phyloP scores from a whole-genome alignment of 106 monocot genomes.

The Vanilla planifolia region DNA sequence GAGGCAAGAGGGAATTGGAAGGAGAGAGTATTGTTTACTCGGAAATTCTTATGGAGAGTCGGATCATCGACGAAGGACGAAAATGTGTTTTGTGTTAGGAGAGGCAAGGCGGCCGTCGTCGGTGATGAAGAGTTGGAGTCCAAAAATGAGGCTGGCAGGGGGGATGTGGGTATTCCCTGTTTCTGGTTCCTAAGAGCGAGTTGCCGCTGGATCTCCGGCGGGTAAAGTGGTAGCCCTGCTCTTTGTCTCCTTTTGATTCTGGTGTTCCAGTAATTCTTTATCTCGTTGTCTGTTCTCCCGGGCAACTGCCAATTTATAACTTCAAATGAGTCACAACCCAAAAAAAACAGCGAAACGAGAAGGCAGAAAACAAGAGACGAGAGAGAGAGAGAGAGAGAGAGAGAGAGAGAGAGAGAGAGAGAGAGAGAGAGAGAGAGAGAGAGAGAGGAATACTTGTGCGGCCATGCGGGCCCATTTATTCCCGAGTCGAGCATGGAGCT shows the following conservation, averaged over 20 bases:
- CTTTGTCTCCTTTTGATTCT: constrained; percentile 54
- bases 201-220: constrained; percentile 20
- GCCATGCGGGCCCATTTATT: constrained; percentile 84
- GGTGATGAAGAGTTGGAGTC: background rate
- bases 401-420: background rate
- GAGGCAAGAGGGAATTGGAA: constrained; percentile 16
- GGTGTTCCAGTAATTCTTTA: constrained; percentile 81
- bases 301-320: too few relatives aligned
- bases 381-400: background rate
- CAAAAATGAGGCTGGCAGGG: background rate
- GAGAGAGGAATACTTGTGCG: constrained; percentile 14
- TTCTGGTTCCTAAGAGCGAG: background rate
- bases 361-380: background rate
- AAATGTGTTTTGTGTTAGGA: background rate
- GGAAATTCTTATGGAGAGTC: background rate
- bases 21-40: background rate
- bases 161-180: background rate
- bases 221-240: constrained; percentile 49
- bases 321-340: background rate
- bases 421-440: background rate
- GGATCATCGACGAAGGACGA: background rate
- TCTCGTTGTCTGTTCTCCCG: constrained; percentile 74
- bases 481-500: constrained; percentile 51
- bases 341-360: background rate
- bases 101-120: background rate